Percentiles rank a stretch among this genome's conserved stretches.
These are phyloP conservation scores for Dactylis glomerata DNA, from an alignment of 176 grass and related monocot species.

Conservation along the genomic window DNA sequence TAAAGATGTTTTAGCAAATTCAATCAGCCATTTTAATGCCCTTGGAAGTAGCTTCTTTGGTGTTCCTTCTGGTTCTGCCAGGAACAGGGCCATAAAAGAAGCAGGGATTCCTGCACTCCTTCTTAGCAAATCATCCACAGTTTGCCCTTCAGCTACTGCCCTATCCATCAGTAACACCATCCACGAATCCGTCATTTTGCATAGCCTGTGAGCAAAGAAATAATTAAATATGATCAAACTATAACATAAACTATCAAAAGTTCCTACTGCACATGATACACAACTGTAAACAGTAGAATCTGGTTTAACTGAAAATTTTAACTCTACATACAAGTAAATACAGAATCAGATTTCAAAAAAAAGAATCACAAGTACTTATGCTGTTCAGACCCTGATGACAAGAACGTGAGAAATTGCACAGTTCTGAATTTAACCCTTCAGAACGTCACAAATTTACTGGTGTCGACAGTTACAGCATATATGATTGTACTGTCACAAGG, in stretches of 20 bases:
- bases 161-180: constrained; percentile 86
- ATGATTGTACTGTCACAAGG: no score
- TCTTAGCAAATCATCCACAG: constrained; percentile 94
- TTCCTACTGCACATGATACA: constrained; percentile 20
- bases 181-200: constrained; percentile 94
- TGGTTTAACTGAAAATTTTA: constrained; percentile 10
- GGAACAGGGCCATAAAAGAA: constrained; percentile 88
- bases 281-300: not conserved
- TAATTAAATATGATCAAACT: constrained; percentile 27
- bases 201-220: constrained; percentile 58
- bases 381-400: not conserved
- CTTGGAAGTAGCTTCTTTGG: constrained; percentile 93
- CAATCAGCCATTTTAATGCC: constrained; percentile 72
- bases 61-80: constrained; percentile 89
- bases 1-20: constrained; percentile 73
- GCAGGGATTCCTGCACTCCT: constrained; percentile 94
- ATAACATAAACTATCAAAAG: constrained; percentile 21
- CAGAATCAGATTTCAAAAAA: constrained; percentile 7
- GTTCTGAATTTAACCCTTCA: constrained; percentile 11
- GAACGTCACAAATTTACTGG: constrained; percentile 1
- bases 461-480: not conserved
- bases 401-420: not conserved
- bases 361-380: constrained; percentile 4
- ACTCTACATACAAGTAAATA: not conserved
- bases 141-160: constrained; percentile 76